A percentile compares a stretch with the other conserved stretches of the same genome.
These are phyloP conservation scores for Aureobasidium sp. DNA, from an alignment of 2,329 filamentous ascomycete genomes.

Conservation along the genomic window DNA sequence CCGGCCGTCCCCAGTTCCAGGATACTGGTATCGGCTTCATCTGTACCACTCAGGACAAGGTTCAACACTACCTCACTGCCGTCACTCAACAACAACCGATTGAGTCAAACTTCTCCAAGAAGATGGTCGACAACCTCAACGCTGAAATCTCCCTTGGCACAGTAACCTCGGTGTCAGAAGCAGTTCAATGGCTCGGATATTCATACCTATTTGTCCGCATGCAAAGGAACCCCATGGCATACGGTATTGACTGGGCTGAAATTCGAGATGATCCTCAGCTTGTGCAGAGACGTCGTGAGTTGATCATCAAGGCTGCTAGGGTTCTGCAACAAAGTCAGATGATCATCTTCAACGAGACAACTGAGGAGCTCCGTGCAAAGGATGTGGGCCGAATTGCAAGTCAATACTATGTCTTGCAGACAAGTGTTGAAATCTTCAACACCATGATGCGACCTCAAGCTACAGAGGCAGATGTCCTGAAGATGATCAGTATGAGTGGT, in stretches of 20 bases:
- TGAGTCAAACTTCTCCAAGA: conserved; percentile 89
- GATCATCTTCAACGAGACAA: conserved; percentile 96
- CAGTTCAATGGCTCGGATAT: conserved; percentile 94
- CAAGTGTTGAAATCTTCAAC: conserved; percentile 94
- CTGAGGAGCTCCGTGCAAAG: conserved; percentile 86
- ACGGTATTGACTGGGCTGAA: conserved; percentile 93
- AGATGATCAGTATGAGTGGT: conserved; percentile 95
- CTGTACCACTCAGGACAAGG: conserved; percentile 88
- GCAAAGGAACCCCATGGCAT: conserved; percentile 81
- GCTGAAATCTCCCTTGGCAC: conserved; percentile 90
- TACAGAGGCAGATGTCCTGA: conserved; percentile 83
- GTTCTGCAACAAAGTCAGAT: conserved; percentile 90
- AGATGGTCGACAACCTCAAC: conserved; percentile 92
- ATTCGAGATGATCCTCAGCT: conserved; percentile 79
- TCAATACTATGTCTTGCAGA: conserved; percentile 91
- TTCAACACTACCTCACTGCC: conserved; percentile 82
- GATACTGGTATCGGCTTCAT: conserved; percentile 98
- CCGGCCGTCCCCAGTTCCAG: conserved; percentile 93
- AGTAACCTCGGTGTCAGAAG: conserved; percentile 87
- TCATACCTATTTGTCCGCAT: conserved; percentile 97
- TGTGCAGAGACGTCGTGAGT: conserved; percentile 72
- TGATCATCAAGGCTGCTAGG: conserved; percentile 80
- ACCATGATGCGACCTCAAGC: conserved; percentile 79
- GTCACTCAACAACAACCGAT: conserved; percentile 96
- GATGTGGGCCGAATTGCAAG: conserved; percentile 95